Percentiles rank a stretch among this genome's conserved stretches.
Evolutionary conservation across 1,284 basidiomycete genomes (phyloP).

Genomic region (Pascua sp.): DNA sequence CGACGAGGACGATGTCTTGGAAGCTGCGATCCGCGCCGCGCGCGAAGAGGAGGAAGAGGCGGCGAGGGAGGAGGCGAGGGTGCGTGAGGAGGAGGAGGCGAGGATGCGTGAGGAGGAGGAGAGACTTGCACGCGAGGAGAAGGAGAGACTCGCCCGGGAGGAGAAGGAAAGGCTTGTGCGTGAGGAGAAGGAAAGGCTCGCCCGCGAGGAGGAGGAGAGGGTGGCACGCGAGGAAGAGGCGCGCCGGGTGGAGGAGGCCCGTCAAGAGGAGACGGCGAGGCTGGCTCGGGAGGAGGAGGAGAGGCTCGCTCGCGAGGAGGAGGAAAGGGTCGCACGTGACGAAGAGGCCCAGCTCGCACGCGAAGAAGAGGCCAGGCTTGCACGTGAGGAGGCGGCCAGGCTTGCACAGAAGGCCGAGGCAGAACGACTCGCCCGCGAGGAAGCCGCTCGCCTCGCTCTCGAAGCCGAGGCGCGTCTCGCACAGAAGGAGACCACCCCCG

Average conservation of each 20-base stretch:
- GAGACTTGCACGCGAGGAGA: no score
- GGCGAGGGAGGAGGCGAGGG: no score
- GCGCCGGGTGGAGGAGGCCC: not conserved
- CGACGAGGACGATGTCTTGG: no score
- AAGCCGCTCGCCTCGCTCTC: no score
- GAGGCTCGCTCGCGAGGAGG: no score
- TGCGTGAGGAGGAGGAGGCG: no score
- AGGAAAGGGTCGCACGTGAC: not conserved
- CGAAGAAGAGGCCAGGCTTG: not conserved
- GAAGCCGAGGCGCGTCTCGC: no score
- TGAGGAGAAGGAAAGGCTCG: not conserved
- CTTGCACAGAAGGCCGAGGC: not conserved
- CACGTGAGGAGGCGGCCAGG: not conserved
- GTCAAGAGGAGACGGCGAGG: not conserved
- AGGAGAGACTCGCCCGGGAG: conserved; percentile 17
- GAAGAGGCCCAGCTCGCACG: not conserved
- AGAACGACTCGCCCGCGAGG: not conserved
- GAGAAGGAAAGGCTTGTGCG: not conserved
- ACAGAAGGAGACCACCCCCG: no score
- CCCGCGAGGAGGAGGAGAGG: not conserved
- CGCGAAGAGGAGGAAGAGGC: no score
- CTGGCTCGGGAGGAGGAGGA: not conserved
- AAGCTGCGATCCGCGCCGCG: no score
- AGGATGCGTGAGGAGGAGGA: no score
- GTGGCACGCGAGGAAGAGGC: not conserved